phyloP scores from a whole-genome alignment of 306 rosid genomes.

The Cyamopsis tetragonoloba region DNA sequence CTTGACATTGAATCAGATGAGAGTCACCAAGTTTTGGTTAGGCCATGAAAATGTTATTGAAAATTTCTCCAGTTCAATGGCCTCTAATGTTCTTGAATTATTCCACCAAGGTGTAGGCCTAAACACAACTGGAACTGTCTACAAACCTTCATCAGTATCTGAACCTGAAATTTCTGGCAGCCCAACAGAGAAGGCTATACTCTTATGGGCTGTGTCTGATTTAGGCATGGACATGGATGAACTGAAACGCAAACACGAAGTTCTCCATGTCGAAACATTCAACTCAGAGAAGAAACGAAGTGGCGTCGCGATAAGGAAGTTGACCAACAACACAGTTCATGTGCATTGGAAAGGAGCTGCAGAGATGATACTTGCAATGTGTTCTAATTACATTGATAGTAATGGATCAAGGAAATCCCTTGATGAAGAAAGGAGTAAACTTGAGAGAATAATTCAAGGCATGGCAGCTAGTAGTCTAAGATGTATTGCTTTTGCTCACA shows the following conservation, averaged over 20 bases:
- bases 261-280: conserved; percentile 77
- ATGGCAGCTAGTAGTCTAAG: conserved; percentile 89
- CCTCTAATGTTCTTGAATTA: conserved; percentile 40
- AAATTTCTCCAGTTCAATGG: conserved; percentile 29
- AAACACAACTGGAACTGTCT: conserved; percentile 69
- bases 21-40: conserved; percentile 65
- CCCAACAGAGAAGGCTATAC: conserved; percentile 83
- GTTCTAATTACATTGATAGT: conserved; percentile 51
- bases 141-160: conserved; percentile 35
- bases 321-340: conserved; percentile 38
- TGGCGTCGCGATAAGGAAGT: conserved; percentile 56
- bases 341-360: conserved; percentile 96
- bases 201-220: conserved; percentile 61
- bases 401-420: conserved; percentile 44
- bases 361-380: conserved; percentile 75
- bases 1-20: conserved; percentile 72
- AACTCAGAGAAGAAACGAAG: conserved; percentile 85
- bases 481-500: conserved; percentile 76
- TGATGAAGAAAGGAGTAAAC: conserved; percentile 39
- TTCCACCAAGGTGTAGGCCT: conserved; percentile 70
- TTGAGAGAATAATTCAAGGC: conserved; percentile 61
- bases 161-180: conserved; percentile 78
- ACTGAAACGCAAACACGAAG: conserved; percentile 41
- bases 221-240: conserved; percentile 65
- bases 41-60: conserved; percentile 51